Conservation (phyloP, 176 grass and related monocot genomes). For the Avena sativa region DNA sequence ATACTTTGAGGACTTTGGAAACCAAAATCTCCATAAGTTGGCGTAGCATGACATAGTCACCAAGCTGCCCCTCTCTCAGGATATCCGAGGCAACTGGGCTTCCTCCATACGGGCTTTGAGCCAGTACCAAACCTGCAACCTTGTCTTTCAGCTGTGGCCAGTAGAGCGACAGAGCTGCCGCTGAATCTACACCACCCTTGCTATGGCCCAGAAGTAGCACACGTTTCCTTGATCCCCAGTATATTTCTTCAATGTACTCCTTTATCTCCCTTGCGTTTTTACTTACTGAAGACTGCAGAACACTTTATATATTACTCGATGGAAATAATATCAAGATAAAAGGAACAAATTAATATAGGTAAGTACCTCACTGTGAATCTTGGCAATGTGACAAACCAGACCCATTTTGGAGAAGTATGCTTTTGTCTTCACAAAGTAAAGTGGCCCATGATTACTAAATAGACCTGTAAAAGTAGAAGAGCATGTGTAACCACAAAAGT, state of each 20-base stretch:
- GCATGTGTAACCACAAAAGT: constrained; percentile 24
- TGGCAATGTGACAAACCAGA: constrained; percentile 87
- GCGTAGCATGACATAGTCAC: constrained; percentile 87
- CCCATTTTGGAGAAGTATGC: constrained; percentile 92
- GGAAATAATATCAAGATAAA: constrained; percentile 13
- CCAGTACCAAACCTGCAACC: constrained; percentile 81
- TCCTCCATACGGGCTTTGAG: constrained; percentile 92
- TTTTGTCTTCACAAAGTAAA: constrained; percentile 97
- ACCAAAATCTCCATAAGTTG: constrained; percentile 87
- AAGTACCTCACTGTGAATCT: constrained; percentile 94
- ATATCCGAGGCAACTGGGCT: constrained; percentile 93
- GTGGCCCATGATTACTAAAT: constrained; percentile 91
- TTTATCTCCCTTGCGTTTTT: constrained; percentile 88
- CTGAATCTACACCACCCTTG: constrained; percentile 90
- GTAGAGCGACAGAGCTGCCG: constrained; percentile 82
- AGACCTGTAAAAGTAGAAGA: constrained; percentile 61
- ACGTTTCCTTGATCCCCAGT: constrained; percentile 81
- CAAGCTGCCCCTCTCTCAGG: constrained; percentile 82
- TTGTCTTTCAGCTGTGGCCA: constrained; percentile 93
- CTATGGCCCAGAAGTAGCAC: constrained; percentile 92
- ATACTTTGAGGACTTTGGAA: constrained; percentile 89
- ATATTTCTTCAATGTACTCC: constrained; percentile 96
- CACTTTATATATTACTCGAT: background rate
- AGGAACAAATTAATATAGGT: background rate
- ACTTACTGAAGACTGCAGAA: constrained; percentile 72